Evolutionary conservation across 441 rosid species (phyloP).

Genomic region (Aleurites moluccanus): DNA sequence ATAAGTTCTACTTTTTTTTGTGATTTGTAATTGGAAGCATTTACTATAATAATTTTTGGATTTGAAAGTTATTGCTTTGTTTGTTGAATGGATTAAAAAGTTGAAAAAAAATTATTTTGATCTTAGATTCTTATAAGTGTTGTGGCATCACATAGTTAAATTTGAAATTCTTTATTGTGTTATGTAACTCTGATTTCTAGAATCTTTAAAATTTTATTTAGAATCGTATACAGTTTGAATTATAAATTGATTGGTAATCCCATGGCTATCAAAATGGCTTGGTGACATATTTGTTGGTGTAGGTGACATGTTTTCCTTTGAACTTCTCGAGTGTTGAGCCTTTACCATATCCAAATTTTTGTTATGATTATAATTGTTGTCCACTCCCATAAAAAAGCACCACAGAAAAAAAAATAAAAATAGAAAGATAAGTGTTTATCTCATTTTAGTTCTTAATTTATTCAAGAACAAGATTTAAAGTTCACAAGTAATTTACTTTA

Average conservation of each 20-base stretch:
- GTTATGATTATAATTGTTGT: background rate
- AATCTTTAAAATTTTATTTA: background rate
- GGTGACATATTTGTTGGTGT: background rate
- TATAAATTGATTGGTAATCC: background rate
- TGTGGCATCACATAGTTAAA: background rate
- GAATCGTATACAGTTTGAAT: background rate
- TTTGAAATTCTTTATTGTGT: background rate
- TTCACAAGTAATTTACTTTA: too few relatives aligned
- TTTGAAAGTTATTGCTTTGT: background rate
- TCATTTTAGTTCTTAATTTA: too few relatives aligned
- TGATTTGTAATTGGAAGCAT: background rate
- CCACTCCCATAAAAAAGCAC: too few relatives aligned
- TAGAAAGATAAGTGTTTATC: background rate
- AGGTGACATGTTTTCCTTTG: background rate
- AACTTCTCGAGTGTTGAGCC: background rate
- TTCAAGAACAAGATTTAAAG: too few relatives aligned
- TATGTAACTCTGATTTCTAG: background rate
- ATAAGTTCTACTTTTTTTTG: background rate
- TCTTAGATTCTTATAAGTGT: background rate
- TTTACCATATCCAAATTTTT: background rate
- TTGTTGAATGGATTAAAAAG: conserved; percentile 5
- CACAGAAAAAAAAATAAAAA: too few relatives aligned
- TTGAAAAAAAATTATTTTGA: background rate
- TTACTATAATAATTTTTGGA: background rate
- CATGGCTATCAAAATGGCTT: background rate